Percentiles rank a stretch among this genome's conserved stretches.
Evolutionary conservation across 768 basidiomycete genomes (phyloP).

Genomic region (Phanerodontia chrysosporium): DNA sequence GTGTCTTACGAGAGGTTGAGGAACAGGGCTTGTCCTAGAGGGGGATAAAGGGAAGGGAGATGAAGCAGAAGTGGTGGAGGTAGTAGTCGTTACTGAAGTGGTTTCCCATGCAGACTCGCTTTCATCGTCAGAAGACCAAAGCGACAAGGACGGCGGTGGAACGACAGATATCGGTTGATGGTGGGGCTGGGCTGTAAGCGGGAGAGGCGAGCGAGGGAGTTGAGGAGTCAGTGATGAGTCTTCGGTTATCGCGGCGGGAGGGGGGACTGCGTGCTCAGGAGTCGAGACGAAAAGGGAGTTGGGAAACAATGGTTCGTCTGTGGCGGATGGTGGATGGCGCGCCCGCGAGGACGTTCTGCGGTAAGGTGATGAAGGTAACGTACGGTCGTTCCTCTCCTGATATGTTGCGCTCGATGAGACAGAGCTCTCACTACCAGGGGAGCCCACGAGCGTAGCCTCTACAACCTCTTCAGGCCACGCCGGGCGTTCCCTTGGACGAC

Average conservation of each 20-base stretch:
- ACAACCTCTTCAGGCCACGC: constrained; percentile 33
- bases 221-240: background rate
- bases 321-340: constrained; percentile 40
- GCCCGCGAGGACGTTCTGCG: constrained; percentile 33
- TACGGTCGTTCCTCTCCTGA: constrained; percentile 24
- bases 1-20: constrained; percentile 25
- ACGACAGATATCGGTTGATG: constrained; percentile 26
- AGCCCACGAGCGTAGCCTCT: constrained; percentile 28
- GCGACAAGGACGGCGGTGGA: constrained; percentile 34
- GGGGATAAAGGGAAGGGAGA: constrained; percentile 34
- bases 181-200: constrained; percentile 14
- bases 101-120: constrained; percentile 78
- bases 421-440: constrained; percentile 24
- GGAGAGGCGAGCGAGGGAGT: constrained; percentile 14
- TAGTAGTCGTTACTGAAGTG: constrained; percentile 57
- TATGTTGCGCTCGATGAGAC: constrained; percentile 20
- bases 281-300: background rate
- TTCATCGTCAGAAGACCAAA: constrained; percentile 77
- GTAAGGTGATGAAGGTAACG: constrained; percentile 21
- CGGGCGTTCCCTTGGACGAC: constrained; percentile 57
- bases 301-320: constrained; percentile 3
- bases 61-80: constrained; percentile 52
- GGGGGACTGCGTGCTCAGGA: constrained; percentile 17
- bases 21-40: constrained; percentile 26
- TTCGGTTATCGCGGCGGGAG: constrained; percentile 17